Evolutionary conservation across 1,284 basidiomycete species (phyloP), one percentile per base, ranked within the genome.

Genomic region (Rhodotorula sp.): DNA sequence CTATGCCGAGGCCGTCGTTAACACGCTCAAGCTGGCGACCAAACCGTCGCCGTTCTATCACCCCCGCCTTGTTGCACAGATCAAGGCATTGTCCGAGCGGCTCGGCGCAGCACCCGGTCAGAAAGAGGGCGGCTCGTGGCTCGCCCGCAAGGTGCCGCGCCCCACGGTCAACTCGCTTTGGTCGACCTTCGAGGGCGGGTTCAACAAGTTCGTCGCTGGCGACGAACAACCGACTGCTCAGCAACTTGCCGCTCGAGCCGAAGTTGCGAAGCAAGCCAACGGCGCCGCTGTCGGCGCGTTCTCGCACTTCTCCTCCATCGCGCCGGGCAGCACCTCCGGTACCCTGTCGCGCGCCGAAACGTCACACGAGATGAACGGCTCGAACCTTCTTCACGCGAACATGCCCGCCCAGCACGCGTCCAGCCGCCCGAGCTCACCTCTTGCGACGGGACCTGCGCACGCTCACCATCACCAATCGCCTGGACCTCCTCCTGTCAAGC

Each of bases 141-240:
- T 94, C 71, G 84, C 87, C 40, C 85, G 87, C 47, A 92, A 90
- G 79, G 83, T 92, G 65, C 84, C 86, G 16, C 78, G 72, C 90
- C 93, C 94, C 1, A 96, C 92, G 68, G 84, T 98, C 62, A 94
- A 97, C 77, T 89, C 89, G 56, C 87, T 99, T 58, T 92, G 95
- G 63, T 90, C 89, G 63, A 97, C 93, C 87, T 85, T 99, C 34
- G 95, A 95, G 80, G 90, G 91, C n/a, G 86, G 90, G 20, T 87
- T 99, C 75, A 94, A 93, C 40, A 96, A 96, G 79, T 90, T 99
- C 76, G 95, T 99, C 71, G 92, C 94, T 20, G 96, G 94, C 4
- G 93, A 95, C 67, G 86, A 83, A 80, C 70, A 81, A 78, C 68
- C 74, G 57, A 65, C 80, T 80, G 13, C 85, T 44, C 71, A 75